Evolutionary conservation across 2,329 filamentous ascomycete species (phyloP), one percentile per base, ranked within the genome.

Genomic region (Pseudomassariella vexata): DNA sequence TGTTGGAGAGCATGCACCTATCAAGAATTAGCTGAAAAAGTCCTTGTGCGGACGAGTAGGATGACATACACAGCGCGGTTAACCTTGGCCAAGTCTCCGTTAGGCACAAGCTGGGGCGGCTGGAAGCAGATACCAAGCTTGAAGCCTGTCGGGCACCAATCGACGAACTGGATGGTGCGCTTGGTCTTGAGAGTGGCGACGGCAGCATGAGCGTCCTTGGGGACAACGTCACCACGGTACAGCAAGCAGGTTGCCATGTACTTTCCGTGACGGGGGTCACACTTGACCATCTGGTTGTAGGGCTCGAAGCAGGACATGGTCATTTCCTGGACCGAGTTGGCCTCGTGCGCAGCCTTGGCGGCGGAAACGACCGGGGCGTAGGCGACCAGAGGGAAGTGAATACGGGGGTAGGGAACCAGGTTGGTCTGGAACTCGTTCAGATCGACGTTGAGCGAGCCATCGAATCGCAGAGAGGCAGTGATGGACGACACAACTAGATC

Each of bases 121-220:
- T 96, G 89, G 82, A 94, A 96, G 85, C 89, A 95, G 76, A 98
- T 98, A 76, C 92, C 92, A 51, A 98, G 86, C 85, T 98, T 98
- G 84, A 98, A 98, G 50, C 92, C 92, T 66, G 92, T 98, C 41
- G 92, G 92, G 80, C 92, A 98, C 92, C 92, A 98, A 72, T 98
- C 92, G 60, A 98, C 92, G 62, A 96, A 95, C 71, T 96, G 89
- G 61, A 98, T 94, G 53, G 92, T 95, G 56, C 87, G 85, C 85
- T 95, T 96, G 65, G 92, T 95, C 86, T 96, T 98, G 60, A 96
- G 84, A 46, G 85, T 88, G 42, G 90, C 89, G 49, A 96, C 89
- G 46, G 92, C 90, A 39, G 70, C 78, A 73, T 95, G 86, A 48
- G 86, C 85, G 56, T 96, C 90, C 70, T 94, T 94, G 66, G 90